phyloP scores from a whole-genome alignment of 148 eudicot species.

The Vaccinium darrowii region DNA sequence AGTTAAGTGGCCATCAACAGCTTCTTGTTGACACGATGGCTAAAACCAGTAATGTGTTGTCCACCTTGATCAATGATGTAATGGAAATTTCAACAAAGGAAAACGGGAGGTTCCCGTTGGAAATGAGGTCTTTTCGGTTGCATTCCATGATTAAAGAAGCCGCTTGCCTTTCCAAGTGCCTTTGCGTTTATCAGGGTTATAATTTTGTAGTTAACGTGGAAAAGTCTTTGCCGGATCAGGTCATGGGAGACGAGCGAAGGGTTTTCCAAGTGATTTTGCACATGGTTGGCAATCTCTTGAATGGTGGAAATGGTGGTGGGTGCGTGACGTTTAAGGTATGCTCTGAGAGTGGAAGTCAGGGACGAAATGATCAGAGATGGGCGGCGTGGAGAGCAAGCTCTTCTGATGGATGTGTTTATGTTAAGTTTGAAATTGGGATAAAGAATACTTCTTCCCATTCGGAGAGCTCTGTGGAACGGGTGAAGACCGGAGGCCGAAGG shows the following conservation, averaged over 20 bases:
- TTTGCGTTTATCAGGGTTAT: slow-evolving; percentile 52
- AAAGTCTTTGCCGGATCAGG: slow-evolving; percentile 55
- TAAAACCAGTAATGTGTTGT: slow-evolving; percentile 69
- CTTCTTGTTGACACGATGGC: slow-evolving; percentile 67
- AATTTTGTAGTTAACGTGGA: slow-evolving; percentile 59
- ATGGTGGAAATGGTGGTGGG: slow-evolving; percentile 48
- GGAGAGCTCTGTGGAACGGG: slow-evolving; percentile 20
- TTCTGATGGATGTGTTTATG: slow-evolving; percentile 51
- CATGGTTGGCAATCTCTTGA: slow-evolving; percentile 75
- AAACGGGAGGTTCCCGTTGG: slow-evolving; percentile 60
- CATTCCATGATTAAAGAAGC: slow-evolving; percentile 63
- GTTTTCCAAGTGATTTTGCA: slow-evolving; percentile 84
- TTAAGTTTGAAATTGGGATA: slow-evolving; percentile 67
- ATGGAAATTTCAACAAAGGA: slow-evolving; percentile 68
- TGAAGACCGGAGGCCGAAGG: slow-evolving; percentile 31
- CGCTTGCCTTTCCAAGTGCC: slow-evolving; percentile 69
- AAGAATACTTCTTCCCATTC: slow-evolving; percentile 16
- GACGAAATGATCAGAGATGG: slow-evolving; percentile 59
- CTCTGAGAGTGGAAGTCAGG: slow-evolving; percentile 50
- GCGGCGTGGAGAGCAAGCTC: slow-evolving; percentile 57
- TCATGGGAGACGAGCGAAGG: slow-evolving; percentile 78
- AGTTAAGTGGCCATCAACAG: slow-evolving; percentile 38
- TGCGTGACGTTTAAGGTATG: slow-evolving; percentile 43
- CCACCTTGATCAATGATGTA: slow-evolving; percentile 66
- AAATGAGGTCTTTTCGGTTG: slow-evolving; percentile 48